A percentile compares a stretch with the other conserved stretches of the same genome.
Evolutionary conservation across 2,329 filamentous ascomycete genomes (phyloP).

Genomic region (Septoria petroselini): DNA sequence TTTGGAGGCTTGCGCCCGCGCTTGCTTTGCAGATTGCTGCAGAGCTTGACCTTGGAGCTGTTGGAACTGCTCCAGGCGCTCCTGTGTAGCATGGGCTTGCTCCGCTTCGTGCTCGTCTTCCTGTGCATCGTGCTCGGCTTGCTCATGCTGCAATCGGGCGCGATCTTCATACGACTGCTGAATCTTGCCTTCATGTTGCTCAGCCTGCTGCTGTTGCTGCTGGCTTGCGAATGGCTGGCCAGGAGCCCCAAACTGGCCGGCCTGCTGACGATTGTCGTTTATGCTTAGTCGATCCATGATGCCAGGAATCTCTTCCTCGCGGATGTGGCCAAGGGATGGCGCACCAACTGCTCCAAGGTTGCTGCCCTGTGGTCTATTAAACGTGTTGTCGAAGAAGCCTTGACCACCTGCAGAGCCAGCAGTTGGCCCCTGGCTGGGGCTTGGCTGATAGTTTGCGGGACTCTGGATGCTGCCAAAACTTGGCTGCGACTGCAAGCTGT

Average conservation of each 20-base stretch:
- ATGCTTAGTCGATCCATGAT: conserved; percentile 65
- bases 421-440: conserved; percentile 51
- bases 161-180: conserved; percentile 60
- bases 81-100: conserved; percentile 46
- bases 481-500: conserved; percentile 94
- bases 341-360: conserved; percentile 47
- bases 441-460: conserved; percentile 62
- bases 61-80: conserved; percentile 80
- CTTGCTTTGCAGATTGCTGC: conserved; percentile 29
- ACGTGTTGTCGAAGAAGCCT: conserved; percentile 67
- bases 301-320: conserved; percentile 68
- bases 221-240: conserved; percentile 47
- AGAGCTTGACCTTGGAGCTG: conserved; percentile 58
- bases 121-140: conserved; percentile 53
- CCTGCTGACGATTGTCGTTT: conserved; percentile 45
- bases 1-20: conserved; percentile 11
- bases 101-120: conserved; percentile 49
- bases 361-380: conserved; percentile 41
- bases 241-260: conserved; percentile 48
- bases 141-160: conserved; percentile 59
- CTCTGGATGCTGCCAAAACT: conserved; percentile 94
- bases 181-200: conserved; percentile 55
- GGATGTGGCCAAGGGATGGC: conserved; percentile 47
- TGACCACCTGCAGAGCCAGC: conserved; percentile 24
- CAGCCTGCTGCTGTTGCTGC: conserved; percentile 40